A percentile compares a stretch with the other conserved stretches of the same genome.
Evolutionary conservation across 1,284 basidiomycete species (phyloP).

Genomic region (Malassezia slooffiae): DNA sequence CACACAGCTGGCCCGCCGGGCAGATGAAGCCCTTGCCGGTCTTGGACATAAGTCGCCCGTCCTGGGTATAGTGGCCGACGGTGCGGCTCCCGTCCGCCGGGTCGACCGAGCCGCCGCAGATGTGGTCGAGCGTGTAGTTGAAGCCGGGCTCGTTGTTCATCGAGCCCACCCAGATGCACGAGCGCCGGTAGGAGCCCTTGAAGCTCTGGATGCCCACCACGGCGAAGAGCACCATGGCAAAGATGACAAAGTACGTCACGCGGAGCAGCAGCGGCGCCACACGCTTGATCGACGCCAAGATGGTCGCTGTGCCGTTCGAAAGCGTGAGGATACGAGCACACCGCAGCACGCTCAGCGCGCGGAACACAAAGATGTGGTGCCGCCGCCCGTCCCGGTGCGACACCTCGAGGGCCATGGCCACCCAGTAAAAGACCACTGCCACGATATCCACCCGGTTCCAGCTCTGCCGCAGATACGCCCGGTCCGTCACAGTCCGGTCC

Average conservation of each 20-base stretch:
- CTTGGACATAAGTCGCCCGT: background rate
- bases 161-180: conserved; percentile 40
- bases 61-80: conserved; percentile 11
- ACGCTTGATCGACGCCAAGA: conserved; percentile 82
- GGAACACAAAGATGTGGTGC: conserved; percentile 70
- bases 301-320: conserved; percentile 84
- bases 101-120: conserved; percentile 38
- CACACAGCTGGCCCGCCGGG: conserved; percentile 43
- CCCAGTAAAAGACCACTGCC: conserved; percentile 70
- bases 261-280: conserved; percentile 76
- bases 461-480: conserved; percentile 73
- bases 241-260: conserved; percentile 80
- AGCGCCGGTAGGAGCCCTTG: conserved; percentile 40
- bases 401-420: conserved; percentile 60
- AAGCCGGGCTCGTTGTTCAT: conserved; percentile 22
- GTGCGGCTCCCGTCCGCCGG: conserved; percentile 5
- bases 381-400: conserved; percentile 58
- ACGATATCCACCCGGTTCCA: conserved; percentile 87
- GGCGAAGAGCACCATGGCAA: conserved; percentile 78
- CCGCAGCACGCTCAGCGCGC: conserved; percentile 77
- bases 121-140: conserved; percentile 31
- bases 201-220: conserved; percentile 45
- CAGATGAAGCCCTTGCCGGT: conserved; percentile 41
- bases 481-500: background rate
- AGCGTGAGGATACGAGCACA: conserved; percentile 73